Percentiles rank a stretch among this genome's conserved stretches.
Evolutionary conservation across 2,329 filamentous ascomycete species (phyloP).

Genomic region (Davidsoniella australis): DNA sequence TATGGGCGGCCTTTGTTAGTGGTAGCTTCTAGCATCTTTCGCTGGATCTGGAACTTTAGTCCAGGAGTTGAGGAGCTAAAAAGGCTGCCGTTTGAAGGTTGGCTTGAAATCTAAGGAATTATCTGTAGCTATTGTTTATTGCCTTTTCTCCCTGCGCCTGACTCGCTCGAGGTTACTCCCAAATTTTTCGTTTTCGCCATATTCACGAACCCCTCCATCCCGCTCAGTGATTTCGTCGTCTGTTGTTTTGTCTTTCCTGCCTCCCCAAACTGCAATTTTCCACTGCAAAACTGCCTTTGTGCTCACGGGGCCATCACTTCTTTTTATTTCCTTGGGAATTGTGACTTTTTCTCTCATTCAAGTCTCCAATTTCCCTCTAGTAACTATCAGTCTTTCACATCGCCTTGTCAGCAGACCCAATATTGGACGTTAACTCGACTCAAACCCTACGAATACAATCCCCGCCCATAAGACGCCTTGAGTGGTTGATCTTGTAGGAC

Average conservation of each 20-base stretch:
- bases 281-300: background rate
- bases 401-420: background rate
- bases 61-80: background rate
- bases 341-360: background rate
- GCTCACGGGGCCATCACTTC: background rate
- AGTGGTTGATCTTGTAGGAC: conserved; percentile 11
- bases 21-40: background rate
- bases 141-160: background rate
- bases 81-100: too few species aligned
- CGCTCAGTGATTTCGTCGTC: background rate
- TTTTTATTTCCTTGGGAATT: background rate
- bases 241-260: background rate
- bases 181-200: background rate
- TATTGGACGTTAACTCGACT: background rate
- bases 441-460: background rate
- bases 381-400: background rate
- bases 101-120: too few species aligned
- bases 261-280: background rate
- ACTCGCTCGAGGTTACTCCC: background rate
- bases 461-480: conserved; percentile 11
- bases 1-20: background rate
- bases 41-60: background rate
- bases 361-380: background rate
- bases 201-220: background rate
- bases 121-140: too few species aligned